Evolutionary conservation across 192 early-diverging fungal species (phyloP).

Genomic region (Phycomyces blakesleeanus): DNA sequence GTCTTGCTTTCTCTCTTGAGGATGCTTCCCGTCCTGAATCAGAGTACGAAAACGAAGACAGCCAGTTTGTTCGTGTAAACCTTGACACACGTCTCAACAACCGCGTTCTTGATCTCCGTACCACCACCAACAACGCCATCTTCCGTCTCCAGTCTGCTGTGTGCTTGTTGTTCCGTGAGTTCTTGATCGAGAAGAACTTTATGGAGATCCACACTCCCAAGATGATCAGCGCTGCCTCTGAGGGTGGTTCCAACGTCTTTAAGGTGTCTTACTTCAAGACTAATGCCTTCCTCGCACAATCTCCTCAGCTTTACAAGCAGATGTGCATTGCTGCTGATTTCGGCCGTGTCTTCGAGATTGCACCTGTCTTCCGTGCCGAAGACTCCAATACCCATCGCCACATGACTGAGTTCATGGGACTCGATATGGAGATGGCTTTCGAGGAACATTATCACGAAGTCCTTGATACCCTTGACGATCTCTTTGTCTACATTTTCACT

Average conservation of each 20-base stretch:
- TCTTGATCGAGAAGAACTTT: conserved; percentile 73
- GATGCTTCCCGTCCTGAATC: conserved; percentile 84
- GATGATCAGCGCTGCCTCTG: conserved; percentile 85
- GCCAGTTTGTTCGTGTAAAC: conserved; percentile 68
- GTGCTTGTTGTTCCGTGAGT: conserved; percentile 93
- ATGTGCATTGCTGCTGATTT: conserved; percentile 97
- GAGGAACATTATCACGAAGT: conserved; percentile 99
- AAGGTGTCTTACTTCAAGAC: conserved; percentile 94
- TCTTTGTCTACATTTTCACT: conserved; percentile 90
- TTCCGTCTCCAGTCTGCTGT: conserved; percentile 97
- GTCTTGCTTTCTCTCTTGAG: conserved; percentile 89
- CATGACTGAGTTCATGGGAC: conserved; percentile 97
- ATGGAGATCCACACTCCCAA: conserved; percentile 99
- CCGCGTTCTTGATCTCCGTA: conserved; percentile 91
- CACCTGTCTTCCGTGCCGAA: conserved; percentile 96
- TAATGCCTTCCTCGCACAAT: conserved; percentile 92
- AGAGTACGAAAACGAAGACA: conserved; percentile 67
- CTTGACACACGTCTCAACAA: conserved; percentile 94
- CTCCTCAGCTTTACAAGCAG: conserved; percentile 99
- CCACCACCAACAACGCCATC: conserved; percentile 93
- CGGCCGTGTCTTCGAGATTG: conserved; percentile 98
- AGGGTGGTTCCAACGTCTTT: conserved; percentile 99
- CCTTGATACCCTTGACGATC: conserved; percentile 85
- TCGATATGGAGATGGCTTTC: conserved; percentile 99
- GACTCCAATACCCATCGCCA: conserved; percentile 97